These are phyloP conservation scores for Lecanicillium sp. DNA, from an alignment of 2,329 filamentous ascomycete species.

Conservation along the genomic window DNA sequence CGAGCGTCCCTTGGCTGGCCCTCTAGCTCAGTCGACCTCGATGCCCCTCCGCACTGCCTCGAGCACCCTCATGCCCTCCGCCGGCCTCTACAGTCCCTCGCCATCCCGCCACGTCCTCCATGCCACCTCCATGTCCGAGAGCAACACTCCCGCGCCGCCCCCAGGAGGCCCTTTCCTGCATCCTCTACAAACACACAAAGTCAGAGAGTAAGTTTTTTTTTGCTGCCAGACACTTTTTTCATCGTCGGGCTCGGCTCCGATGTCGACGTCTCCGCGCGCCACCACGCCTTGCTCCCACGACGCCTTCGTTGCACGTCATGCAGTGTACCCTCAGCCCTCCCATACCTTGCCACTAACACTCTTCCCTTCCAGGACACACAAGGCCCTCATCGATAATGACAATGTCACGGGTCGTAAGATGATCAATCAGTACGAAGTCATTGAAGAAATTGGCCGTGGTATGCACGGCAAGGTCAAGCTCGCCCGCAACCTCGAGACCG, in stretches of 20 bases:
- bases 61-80: conserved; percentile 55
- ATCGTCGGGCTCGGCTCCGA: not conserved
- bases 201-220: conserved; percentile 61
- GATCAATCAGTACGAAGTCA: conserved; percentile 96
- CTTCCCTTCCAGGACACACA: conserved; percentile 61
- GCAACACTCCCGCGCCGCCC: conserved; percentile 43
- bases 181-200: conserved; percentile 64
- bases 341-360: conserved; percentile 9
- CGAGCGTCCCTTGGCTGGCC: not conserved
- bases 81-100: conserved; percentile 54
- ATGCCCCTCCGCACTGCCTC: conserved; percentile 42
- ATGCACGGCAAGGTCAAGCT: conserved; percentile 98
- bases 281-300: not conserved
- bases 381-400: conserved; percentile 85
- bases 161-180: conserved; percentile 59
- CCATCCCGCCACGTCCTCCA: conserved; percentile 34
- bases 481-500: conserved; percentile 70
- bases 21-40: conserved; percentile 30
- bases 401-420: conserved; percentile 84
- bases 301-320: conserved; percentile 3
- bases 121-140: conserved; percentile 45
- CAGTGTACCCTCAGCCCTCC: conserved; percentile 1
- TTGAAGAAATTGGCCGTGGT: conserved; percentile 91
- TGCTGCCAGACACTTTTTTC: conserved; percentile 8
- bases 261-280: conserved; percentile 4